phyloP scores from a whole-genome alignment of 352 stramenopile species.

The Pythium sukuiense region DNA sequence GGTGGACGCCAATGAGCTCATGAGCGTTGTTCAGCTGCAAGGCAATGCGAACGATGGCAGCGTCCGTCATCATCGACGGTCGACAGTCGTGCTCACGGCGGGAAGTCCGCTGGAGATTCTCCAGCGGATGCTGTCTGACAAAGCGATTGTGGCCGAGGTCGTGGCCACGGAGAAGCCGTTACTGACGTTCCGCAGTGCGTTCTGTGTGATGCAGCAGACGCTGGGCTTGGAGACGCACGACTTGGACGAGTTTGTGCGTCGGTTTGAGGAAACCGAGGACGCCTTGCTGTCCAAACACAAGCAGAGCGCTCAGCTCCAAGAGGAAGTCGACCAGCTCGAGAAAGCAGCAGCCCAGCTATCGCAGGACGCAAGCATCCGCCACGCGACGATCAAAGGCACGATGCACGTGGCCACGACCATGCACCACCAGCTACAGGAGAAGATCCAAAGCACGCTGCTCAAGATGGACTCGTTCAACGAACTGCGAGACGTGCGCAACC shows the following conservation, averaged over 20 bases:
- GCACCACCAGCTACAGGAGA: slow-evolving; percentile 42
- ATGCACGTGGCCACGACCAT: slow-evolving; percentile 34
- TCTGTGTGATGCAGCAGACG: slow-evolving; percentile 53
- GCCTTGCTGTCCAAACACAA: slow-evolving; percentile 71
- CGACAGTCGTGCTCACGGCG: slow-evolving; percentile 19
- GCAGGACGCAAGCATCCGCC: slow-evolving; percentile 34
- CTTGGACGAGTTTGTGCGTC: slow-evolving; percentile 38
- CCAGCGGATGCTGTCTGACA: slow-evolving; percentile 24
- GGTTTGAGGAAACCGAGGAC: slow-evolving; percentile 57
- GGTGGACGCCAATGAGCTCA: slow-evolving; percentile 59
- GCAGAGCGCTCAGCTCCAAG: slow-evolving; percentile 45
- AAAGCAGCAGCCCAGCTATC: slow-evolving; percentile 32
- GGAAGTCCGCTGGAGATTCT: slow-evolving; percentile 20
- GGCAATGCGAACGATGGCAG: neutral
- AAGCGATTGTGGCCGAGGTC: neutral
- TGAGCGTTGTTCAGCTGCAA: slow-evolving; percentile 54
- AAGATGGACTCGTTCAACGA: slow-evolving; percentile 54
- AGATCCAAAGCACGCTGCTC: slow-evolving; percentile 26
- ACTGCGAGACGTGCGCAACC: slow-evolving; percentile 49
- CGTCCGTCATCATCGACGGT: neutral
- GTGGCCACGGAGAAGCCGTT: slow-evolving; percentile 24
- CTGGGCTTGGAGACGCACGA: slow-evolving; percentile 25
- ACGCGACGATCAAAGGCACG: slow-evolving; percentile 36
- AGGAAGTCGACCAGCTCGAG: slow-evolving; percentile 45
- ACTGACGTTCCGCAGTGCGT: slow-evolving; percentile 37